These are phyloP conservation scores for Hanseniaspora hatyaiensis DNA, from an alignment of 805 yeast species.

Conservation along the genomic window DNA sequence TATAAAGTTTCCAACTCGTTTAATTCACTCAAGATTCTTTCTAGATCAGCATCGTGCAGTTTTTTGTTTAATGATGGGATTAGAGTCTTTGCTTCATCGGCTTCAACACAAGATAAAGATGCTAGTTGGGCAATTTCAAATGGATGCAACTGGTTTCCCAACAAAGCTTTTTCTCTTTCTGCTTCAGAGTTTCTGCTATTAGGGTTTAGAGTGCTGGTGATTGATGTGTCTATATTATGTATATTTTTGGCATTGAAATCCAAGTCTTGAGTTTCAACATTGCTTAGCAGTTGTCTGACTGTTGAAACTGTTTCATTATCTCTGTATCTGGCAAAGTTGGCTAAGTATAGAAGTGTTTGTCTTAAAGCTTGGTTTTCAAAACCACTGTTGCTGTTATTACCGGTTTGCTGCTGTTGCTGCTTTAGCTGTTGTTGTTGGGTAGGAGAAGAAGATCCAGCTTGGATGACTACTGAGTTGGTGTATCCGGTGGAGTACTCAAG, in stretches of 20 bases:
- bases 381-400: conserved; percentile 10
- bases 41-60: conserved; percentile 76
- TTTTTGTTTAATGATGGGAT: conserved; percentile 77
- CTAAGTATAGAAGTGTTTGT: conserved; percentile 77
- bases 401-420: conserved; percentile 10
- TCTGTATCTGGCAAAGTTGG: conserved; percentile 79
- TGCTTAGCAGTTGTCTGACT: conserved; percentile 71
- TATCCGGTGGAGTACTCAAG: conserved; percentile 28
- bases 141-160: conserved; percentile 59
- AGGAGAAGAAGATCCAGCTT: conserved; percentile 13
- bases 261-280: conserved; percentile 29
- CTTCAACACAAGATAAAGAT: conserved; percentile 85
- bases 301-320: conserved; percentile 88
- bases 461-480: conserved; percentile 11
- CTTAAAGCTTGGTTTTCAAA: conserved; percentile 80
- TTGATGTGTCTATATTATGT: conserved; percentile 9
- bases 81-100: conserved; percentile 90
- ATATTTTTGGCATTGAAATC: conserved; percentile 36
- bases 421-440: conserved; percentile 8
- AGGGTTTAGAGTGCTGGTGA: not conserved
- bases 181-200: conserved; percentile 2
- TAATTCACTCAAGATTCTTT: conserved; percentile 75
- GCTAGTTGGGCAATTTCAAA: conserved; percentile 87
- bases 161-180: conserved; percentile 22
- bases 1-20: conserved; percentile 47